Percentiles rank a stretch among this genome's conserved stretches.
phyloP scores from a whole-genome alignment of 345 rosid species.

The Salix arbutifolia region DNA sequence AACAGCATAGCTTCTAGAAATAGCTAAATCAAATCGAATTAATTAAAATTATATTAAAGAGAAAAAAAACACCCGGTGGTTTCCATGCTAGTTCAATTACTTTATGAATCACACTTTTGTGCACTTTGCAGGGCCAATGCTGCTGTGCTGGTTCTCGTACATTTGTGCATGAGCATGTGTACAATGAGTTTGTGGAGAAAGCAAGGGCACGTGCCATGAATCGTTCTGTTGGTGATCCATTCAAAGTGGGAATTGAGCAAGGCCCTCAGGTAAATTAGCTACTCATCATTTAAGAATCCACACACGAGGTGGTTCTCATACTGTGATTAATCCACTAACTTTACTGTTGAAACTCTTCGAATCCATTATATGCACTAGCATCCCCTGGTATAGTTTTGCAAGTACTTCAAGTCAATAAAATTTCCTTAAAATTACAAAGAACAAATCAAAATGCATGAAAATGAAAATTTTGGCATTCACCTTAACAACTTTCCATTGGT shows the following conservation, averaged over 20 bases:
- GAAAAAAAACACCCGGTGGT: neutral
- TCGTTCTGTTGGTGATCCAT: constrained; percentile 83
- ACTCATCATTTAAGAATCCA: neutral
- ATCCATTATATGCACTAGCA: no score
- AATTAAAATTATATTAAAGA: no score
- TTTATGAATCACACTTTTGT: constrained; percentile 1
- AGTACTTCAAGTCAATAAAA: no score
- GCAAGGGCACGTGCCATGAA: constrained; percentile 67
- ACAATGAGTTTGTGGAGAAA: constrained; percentile 86
- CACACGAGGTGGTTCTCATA: neutral
- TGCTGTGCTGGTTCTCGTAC: constrained; percentile 97
- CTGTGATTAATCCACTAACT: no score
- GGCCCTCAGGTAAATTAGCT: constrained; percentile 77
- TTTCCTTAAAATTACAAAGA: no score
- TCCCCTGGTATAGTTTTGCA: no score
- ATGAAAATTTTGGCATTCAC: neutral
- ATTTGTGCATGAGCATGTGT: constrained; percentile 71
- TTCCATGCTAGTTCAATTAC: neutral
- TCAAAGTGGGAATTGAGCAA: constrained; percentile 77
- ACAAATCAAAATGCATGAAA: no score
- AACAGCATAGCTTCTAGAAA: no score
- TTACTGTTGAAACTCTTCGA: no score
- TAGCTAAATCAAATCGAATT: no score
- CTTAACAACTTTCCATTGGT: neutral
- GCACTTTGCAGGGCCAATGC: constrained; percentile 81